Conservation (phyloP, 1,284 basidiomycete species). For the Taiwanofungus camphoratus region DNA sequence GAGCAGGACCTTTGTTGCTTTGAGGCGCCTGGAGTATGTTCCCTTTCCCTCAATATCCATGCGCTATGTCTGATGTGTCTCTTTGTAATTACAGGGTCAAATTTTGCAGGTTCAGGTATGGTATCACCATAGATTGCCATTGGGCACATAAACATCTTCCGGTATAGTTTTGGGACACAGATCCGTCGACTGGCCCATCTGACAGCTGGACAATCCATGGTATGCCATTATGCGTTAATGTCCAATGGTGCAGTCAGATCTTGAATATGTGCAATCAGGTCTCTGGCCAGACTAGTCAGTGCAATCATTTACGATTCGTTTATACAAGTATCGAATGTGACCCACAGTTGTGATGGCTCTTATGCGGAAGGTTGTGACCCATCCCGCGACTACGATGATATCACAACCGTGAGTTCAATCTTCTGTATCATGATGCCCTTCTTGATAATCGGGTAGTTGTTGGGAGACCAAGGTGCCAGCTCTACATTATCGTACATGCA, state of each 20-base stretch:
- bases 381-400: slow-evolving; percentile 54
- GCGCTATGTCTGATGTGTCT: not conserved
- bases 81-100: slow-evolving; percentile 40
- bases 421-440: not conserved
- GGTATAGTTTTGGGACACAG: slow-evolving; percentile 28
- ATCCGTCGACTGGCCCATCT: slow-evolving; percentile 57
- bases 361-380: slow-evolving; percentile 61
- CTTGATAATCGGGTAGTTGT: slow-evolving; percentile 37
- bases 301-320: not conserved
- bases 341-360: slow-evolving; percentile 59
- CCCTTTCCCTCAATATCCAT: not conserved
- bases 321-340: not conserved
- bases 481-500: slow-evolving; percentile 67
- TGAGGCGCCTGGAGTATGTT: slow-evolving; percentile 30
- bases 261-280: slow-evolving; percentile 31
- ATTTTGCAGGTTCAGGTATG: slow-evolving; percentile 58
- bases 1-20: slow-evolving; percentile 29
- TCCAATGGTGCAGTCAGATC: not conserved
- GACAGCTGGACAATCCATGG: slow-evolving; percentile 77
- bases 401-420: slow-evolving; percentile 37
- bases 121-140: not conserved
- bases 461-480: slow-evolving; percentile 51
- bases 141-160: not conserved
- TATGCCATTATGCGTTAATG: slow-evolving; percentile 22
- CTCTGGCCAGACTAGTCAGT: slow-evolving; percentile 68